These are phyloP conservation scores for Aspergillus pseudonomiae DNA, from an alignment of 2,329 filamentous ascomycete genomes.

Conservation along the genomic window DNA sequence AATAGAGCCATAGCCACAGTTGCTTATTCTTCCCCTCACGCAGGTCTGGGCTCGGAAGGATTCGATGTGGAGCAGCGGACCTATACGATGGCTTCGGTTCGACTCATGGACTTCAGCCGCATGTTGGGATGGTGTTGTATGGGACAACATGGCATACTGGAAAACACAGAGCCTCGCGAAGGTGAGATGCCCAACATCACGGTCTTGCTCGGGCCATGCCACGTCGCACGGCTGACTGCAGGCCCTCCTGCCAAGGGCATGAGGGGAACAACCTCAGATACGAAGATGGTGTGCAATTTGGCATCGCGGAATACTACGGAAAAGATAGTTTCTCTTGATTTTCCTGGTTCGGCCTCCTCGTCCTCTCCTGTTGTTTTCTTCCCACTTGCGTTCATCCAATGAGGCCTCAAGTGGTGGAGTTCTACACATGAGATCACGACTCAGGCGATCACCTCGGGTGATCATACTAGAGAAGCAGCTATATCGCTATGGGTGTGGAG, in stretches of 20 bases:
- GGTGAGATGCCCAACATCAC: background rate
- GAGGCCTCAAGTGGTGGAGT: background rate
- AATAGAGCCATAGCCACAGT: background rate
- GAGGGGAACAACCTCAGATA: background rate
- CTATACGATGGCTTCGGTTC: background rate
- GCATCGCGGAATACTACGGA: background rate
- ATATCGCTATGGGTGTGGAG: background rate
- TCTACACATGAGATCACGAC: background rate
- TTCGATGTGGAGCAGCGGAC: background rate
- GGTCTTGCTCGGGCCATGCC: background rate
- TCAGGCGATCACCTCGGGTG: conserved; percentile 1
- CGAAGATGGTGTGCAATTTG: background rate
- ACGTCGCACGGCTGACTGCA: background rate
- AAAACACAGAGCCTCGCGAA: background rate
- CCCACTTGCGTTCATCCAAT: background rate
- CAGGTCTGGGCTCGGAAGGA: background rate
- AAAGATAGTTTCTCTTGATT: background rate
- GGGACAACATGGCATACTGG: background rate
- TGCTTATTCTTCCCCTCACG: background rate
- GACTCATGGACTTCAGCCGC: background rate
- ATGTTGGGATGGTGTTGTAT: background rate
- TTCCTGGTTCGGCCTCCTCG: background rate
- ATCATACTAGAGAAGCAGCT: background rate
- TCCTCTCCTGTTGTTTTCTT: background rate
- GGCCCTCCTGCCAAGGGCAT: background rate